These are phyloP conservation scores for Thelonectria discophora DNA, from an alignment of 2,329 filamentous ascomycete species.

Conservation along the genomic window DNA sequence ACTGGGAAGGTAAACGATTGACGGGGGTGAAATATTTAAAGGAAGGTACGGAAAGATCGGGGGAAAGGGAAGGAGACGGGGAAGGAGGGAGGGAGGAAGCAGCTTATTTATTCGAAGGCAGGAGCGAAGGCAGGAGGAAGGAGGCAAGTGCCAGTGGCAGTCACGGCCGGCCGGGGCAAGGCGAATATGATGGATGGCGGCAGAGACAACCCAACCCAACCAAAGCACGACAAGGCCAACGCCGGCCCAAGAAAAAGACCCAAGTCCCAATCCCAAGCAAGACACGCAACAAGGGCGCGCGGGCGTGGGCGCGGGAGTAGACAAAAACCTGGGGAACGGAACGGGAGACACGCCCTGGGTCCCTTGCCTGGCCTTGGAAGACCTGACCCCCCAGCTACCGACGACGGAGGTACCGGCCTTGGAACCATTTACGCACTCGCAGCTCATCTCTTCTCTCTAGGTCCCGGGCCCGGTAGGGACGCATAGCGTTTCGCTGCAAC, in stretches of 20 bases:
- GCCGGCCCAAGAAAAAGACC: constrained; percentile 27
- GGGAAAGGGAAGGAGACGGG: constrained; percentile 23
- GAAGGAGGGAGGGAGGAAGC: constrained; percentile 28
- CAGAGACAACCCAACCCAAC: constrained; percentile 23
- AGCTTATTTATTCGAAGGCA: constrained; percentile 32
- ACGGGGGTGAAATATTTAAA: constrained; percentile 1
- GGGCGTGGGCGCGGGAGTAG: constrained; percentile 22
- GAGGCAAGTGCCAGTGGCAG: constrained; percentile 29
- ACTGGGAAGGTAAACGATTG: neutral
- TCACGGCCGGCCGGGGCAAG: constrained; percentile 29
- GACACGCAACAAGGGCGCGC: neutral
- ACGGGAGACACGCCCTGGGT: constrained; percentile 35
- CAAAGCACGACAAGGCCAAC: constrained; percentile 22
- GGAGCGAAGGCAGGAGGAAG: constrained; percentile 31
- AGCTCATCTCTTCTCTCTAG: constrained; percentile 9
- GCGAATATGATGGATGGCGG: constrained; percentile 33
- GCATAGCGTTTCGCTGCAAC: constrained; percentile 18
- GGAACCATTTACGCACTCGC: constrained; percentile 17
- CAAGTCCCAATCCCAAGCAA: constrained; percentile 2
- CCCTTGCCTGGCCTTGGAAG: constrained; percentile 19
- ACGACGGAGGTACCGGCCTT: constrained; percentile 34
- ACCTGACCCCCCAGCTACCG: constrained; percentile 26
- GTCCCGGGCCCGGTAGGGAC: constrained; percentile 7
- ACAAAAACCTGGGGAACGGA: constrained; percentile 42
- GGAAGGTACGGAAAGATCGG: constrained; percentile 24